Evolutionary conservation across 805 yeast species (phyloP).

Genomic region (Ogataea paradorogensis): DNA sequence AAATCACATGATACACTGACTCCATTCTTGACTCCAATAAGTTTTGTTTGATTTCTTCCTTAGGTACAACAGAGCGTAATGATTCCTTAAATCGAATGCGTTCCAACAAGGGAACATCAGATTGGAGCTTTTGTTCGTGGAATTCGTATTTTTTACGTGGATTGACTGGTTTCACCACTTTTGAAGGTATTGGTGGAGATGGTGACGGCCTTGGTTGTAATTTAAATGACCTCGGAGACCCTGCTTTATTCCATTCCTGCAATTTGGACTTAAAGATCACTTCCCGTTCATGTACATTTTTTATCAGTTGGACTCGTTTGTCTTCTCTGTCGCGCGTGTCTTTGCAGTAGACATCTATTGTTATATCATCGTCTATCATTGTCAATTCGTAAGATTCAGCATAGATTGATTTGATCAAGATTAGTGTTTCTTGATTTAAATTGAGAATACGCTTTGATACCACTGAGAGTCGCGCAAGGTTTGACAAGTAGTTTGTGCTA

Average conservation of each 20-base stretch:
- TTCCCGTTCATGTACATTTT: conserved; percentile 12
- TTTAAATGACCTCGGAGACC: not conserved
- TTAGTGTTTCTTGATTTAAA: conserved; percentile 10
- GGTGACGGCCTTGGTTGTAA: conserved; percentile 3
- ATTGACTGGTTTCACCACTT: conserved; percentile 28
- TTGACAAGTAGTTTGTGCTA: conserved; percentile 23
- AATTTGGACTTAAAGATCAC: conserved; percentile 7
- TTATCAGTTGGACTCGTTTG: conserved; percentile 14
- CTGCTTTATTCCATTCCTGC: conserved; percentile 3
- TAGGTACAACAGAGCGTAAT: conserved; percentile 12
- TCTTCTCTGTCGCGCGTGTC: not conserved
- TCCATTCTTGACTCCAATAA: conserved; percentile 20
- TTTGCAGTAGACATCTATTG: conserved; percentile 16
- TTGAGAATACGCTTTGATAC: conserved; percentile 17
- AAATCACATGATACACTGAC: conserved; percentile 25
- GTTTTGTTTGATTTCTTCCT: not conserved
- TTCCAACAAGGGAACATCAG: conserved; percentile 34
- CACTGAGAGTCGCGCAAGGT: conserved; percentile 15
- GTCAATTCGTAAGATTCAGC: conserved; percentile 17
- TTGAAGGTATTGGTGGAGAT: not conserved
- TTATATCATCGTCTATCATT: conserved; percentile 10
- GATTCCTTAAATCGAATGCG: conserved; percentile 39
- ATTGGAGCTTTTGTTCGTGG: conserved; percentile 24
- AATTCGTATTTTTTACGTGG: conserved; percentile 37
- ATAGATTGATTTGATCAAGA: conserved; percentile 18